Evolutionary conservation across 305 asterid genomes (phyloP).

Genomic region (Fraxinus ornus): DNA sequence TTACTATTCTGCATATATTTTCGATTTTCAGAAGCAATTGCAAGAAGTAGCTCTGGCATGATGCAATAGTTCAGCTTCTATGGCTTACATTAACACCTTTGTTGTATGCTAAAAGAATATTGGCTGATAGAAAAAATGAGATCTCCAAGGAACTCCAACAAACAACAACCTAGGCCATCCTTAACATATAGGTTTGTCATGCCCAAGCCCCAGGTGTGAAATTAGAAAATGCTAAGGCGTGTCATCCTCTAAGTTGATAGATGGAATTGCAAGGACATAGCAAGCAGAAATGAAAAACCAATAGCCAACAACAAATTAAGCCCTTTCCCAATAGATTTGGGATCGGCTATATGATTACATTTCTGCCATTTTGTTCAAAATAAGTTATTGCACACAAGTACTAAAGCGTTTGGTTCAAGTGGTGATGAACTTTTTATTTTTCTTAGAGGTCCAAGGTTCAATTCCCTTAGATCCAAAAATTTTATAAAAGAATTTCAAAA

Average conservation of each 20-base stretch:
- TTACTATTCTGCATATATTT: not conserved
- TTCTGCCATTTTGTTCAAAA: not conserved
- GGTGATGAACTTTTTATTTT: too few relatives aligned
- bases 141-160: too few relatives aligned
- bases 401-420: too few relatives aligned
- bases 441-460: too few relatives aligned
- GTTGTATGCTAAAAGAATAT: too few relatives aligned
- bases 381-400: too few relatives aligned
- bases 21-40: not conserved
- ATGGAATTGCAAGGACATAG: not conserved
- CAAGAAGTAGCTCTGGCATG: not conserved
- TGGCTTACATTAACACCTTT: not conserved
- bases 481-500: too few relatives aligned
- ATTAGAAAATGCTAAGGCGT: not conserved
- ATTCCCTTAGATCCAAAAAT: too few relatives aligned
- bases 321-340: not conserved
- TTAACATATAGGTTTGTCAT: not conserved
- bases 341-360: not conserved
- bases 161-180: not conserved
- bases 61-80: not conserved
- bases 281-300: not conserved
- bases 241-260: not conserved
- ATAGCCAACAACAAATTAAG: not conserved
- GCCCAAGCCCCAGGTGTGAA: not conserved
- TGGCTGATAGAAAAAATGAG: too few relatives aligned